Evolutionary conservation across 495 filamentous ascomycete genomes (phyloP).

Genomic region (Penicillium chermesinum): DNA sequence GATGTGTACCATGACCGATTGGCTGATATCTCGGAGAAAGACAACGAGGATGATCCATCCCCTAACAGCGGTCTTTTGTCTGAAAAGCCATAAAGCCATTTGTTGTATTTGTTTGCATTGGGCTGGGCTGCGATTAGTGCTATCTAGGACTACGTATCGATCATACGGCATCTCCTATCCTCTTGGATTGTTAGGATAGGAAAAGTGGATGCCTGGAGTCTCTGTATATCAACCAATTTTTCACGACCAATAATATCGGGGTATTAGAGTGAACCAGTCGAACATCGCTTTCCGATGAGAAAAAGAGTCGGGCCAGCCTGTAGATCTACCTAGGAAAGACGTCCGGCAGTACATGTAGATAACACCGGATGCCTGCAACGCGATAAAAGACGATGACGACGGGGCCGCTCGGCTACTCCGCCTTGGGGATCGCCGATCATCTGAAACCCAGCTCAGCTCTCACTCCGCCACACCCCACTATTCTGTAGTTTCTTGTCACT

Average conservation of each 20-base stretch:
- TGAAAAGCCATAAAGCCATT: slow-evolving; percentile 16
- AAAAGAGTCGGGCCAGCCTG: too few relatives aligned
- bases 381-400: slow-evolving; percentile 21
- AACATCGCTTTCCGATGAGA: too few relatives aligned
- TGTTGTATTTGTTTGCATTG: slow-evolving; percentile 8
- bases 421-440: slow-evolving; percentile 28
- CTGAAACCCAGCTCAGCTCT: slow-evolving; percentile 17
- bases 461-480: slow-evolving; percentile 7
- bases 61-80: slow-evolving; percentile 13
- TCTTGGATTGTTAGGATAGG: slow-evolving; percentile 1
- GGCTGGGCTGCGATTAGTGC: not conserved
- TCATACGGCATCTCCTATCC: slow-evolving; percentile 3
- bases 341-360: too few relatives aligned
- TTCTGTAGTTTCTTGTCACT: slow-evolving; percentile 1
- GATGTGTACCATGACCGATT: slow-evolving; percentile 37
- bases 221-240: slow-evolving; percentile 9
- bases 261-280: too few relatives aligned
- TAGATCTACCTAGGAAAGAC: too few relatives aligned
- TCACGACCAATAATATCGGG: slow-evolving; percentile 5
- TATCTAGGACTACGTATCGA: slow-evolving; percentile 1
- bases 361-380: not conserved
- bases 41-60: slow-evolving; percentile 15
- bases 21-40: slow-evolving; percentile 22
- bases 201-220: slow-evolving; percentile 9
- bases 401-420: slow-evolving; percentile 24